Percentiles rank a stretch among this genome's conserved stretches.
phyloP scores from a whole-genome alignment of 108 stramenopile genomes.

The Pseudonitzschia multistriata region DNA sequence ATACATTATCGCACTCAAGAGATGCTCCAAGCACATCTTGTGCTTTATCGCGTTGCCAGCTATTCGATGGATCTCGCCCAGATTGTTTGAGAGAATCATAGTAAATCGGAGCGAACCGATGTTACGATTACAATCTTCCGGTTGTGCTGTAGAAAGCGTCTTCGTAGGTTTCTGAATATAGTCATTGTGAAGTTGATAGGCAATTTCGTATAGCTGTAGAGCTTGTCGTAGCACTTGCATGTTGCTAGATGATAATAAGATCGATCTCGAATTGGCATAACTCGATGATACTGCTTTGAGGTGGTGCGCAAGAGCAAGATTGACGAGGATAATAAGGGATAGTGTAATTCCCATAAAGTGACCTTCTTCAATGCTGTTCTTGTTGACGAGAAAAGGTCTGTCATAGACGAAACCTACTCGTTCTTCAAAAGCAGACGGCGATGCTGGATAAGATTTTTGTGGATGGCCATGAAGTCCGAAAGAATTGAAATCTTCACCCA shows the following conservation, averaged over 20 bases:
- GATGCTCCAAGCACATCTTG: conserved; percentile 26
- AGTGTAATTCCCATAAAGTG: conserved; percentile 24
- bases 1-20: conserved; percentile 35
- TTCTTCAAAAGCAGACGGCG: background rate
- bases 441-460: background rate
- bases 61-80: conserved; percentile 28
- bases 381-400: conserved; percentile 9
- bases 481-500: background rate
- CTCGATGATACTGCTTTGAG: conserved; percentile 5
- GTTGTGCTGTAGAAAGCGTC: background rate
- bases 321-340: conserved; percentile 23
- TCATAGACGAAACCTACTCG: conserved; percentile 17
- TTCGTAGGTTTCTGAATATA: background rate
- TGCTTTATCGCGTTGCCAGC: conserved; percentile 1
- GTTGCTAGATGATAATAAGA: background rate
- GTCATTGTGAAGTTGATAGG: conserved; percentile 27
- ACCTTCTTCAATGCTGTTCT: conserved; percentile 10
- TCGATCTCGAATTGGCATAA: background rate
- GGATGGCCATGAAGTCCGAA: background rate
- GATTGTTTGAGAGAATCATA: conserved; percentile 32
- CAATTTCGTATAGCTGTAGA: conserved; percentile 20
- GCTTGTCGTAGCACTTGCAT: conserved; percentile 6
- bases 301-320: conserved; percentile 25
- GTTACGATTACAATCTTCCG: background rate
- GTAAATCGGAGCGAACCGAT: conserved; percentile 26